phyloP scores from a whole-genome alignment of 2,329 filamentous ascomycete genomes.

The Teratosphaeriaceae sp. region DNA sequence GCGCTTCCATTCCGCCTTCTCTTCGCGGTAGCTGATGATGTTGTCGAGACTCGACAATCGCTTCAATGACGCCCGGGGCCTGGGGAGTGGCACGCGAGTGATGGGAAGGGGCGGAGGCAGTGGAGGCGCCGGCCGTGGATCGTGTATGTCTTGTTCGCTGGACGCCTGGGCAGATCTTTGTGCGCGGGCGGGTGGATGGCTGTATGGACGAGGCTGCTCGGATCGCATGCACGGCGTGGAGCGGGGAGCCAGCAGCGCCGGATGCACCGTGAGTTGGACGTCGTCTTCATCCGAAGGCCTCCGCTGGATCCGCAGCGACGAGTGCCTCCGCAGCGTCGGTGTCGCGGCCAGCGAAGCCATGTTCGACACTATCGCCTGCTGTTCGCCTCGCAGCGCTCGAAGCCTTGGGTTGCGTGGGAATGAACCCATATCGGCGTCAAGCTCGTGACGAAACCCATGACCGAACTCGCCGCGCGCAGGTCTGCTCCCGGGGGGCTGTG shows the following conservation, averaged over 20 bases:
- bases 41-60: conserved; percentile 27
- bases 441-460: not conserved
- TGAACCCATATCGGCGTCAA: not conserved
- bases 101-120: conserved; percentile 5
- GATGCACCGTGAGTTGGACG: conserved; percentile 7
- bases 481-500: not conserved
- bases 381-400: not conserved
- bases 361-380: too few relatives aligned
- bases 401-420: not conserved
- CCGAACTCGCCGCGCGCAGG: too few relatives aligned
- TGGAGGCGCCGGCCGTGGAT: conserved; percentile 17
- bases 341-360: too few relatives aligned
- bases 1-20: conserved; percentile 22
- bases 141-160: conserved; percentile 2
- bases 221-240: conserved; percentile 2
- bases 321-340: conserved; percentile 10
- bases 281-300: conserved; percentile 8
- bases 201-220: conserved; percentile 6
- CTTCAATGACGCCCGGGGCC: conserved; percentile 18
- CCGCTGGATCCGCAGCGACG: conserved; percentile 17
- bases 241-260: conserved; percentile 9
- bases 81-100: not conserved
- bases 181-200: conserved; percentile 5
- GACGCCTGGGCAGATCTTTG: not conserved
- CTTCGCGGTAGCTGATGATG: conserved; percentile 27